These are phyloP conservation scores for Brassica incana DNA, from an alignment of 345 rosid species.

Conservation along the genomic window DNA sequence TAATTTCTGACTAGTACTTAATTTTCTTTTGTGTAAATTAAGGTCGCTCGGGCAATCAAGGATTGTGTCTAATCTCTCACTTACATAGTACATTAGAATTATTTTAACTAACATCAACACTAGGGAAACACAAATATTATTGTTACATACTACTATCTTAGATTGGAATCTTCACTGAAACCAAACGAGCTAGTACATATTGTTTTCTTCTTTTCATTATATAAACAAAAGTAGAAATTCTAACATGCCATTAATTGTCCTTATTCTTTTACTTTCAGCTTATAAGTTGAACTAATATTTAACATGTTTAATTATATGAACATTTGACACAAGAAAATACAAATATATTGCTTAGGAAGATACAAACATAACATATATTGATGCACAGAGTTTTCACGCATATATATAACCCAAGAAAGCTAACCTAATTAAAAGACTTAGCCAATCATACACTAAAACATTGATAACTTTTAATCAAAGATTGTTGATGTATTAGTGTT, in stretches of 20 bases:
- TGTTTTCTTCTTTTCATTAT: neutral
- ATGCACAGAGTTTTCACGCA: slow-evolving; percentile 18
- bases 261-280: neutral
- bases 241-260: neutral
- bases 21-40: neutral
- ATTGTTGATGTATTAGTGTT: slow-evolving; percentile 43
- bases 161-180: neutral
- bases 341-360: slow-evolving; percentile 5
- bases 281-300: neutral
- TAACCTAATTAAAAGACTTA: slow-evolving; percentile 23
- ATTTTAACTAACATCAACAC: neutral
- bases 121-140: neutral
- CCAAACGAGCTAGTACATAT: neutral
- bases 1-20: slow-evolving; percentile 16
- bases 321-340: neutral
- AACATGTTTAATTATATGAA: neutral
- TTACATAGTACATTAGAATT: neutral
- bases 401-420: slow-evolving; percentile 24
- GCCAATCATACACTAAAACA: slow-evolving; percentile 43
- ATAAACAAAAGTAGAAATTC: neutral
- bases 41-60: slow-evolving; percentile 18
- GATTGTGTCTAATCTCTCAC: slow-evolving; percentile 21
- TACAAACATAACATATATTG: slow-evolving; percentile 3
- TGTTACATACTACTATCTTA: neutral
- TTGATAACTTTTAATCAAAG: slow-evolving; percentile 33